These are phyloP conservation scores for Zymoseptoria tritici DNA, from an alignment of 2,329 filamentous ascomycete genomes.

Conservation along the genomic window DNA sequence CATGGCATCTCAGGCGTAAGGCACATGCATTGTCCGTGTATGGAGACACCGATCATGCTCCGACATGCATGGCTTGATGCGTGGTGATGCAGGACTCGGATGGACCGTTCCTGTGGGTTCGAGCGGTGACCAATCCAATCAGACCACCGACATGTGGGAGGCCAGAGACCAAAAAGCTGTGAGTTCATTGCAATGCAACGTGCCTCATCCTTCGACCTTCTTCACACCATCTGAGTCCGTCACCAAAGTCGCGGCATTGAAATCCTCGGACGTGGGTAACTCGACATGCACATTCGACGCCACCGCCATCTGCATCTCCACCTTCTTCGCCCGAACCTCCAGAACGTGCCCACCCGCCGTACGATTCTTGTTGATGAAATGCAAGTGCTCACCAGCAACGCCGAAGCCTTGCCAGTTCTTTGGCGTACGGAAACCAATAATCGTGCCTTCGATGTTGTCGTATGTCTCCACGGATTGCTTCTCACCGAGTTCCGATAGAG, in stretches of 20 bases:
- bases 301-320: constrained; percentile 32
- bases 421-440: constrained; percentile 39
- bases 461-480: constrained; percentile 36
- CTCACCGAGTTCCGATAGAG: constrained; percentile 31
- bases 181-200: neutral
- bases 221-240: constrained; percentile 31
- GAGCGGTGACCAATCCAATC: neutral
- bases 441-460: constrained; percentile 31
- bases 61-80: neutral
- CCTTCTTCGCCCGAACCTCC: constrained; percentile 29
- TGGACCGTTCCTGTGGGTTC: neutral
- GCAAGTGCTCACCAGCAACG: constrained; percentile 37
- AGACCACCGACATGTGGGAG: no score
- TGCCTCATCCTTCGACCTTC: constrained; percentile 30
- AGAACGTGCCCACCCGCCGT: constrained; percentile 36
- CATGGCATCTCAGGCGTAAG: neutral
- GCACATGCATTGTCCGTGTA: neutral
- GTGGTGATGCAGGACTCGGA: neutral
- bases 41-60: neutral
- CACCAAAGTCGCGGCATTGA: constrained; percentile 31
- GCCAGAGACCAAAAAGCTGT: no score
- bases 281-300: constrained; percentile 34
- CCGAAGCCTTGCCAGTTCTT: constrained; percentile 35
- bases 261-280: constrained; percentile 33
- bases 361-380: constrained; percentile 34